These are phyloP conservation scores for Barbarea vulgaris DNA, from an alignment of 345 rosid species.

Conservation along the genomic window DNA sequence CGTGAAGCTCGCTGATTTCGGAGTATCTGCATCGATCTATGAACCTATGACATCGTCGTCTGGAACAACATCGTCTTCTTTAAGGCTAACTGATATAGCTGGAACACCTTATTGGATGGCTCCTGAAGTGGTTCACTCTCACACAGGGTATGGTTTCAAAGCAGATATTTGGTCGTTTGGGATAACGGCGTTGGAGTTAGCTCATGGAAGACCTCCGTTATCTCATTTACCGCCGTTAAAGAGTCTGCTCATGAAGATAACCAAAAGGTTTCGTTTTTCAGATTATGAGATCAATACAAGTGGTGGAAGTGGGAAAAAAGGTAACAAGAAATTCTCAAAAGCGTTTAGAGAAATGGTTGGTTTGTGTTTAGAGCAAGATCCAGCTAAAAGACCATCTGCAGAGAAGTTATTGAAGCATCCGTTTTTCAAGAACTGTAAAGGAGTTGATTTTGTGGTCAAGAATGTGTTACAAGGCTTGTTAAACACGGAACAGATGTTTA, in stretches of 20 bases:
- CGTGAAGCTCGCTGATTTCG: constrained; percentile 86
- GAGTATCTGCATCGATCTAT: constrained; percentile 79
- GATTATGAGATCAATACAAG: constrained; percentile 60
- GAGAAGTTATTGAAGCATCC: constrained; percentile 76
- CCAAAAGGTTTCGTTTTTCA: constrained; percentile 67
- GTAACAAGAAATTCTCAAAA: constrained; percentile 68
- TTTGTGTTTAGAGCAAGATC: constrained; percentile 78
- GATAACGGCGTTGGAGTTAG: constrained; percentile 85
- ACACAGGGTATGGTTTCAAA: constrained; percentile 80
- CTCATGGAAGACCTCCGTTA: constrained; percentile 82
- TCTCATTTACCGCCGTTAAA: constrained; percentile 81
- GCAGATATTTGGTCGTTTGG: constrained; percentile 97
- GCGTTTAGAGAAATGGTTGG: constrained; percentile 85
- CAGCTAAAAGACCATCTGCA: constrained; percentile 70
- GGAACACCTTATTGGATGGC: constrained; percentile 99
- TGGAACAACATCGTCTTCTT: constrained; percentile 41
- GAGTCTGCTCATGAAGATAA: constrained; percentile 78
- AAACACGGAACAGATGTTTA: constrained; percentile 67
- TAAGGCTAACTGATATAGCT: constrained; percentile 66
- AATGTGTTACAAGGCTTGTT: constrained; percentile 63
- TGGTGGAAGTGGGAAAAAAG: constrained; percentile 35
- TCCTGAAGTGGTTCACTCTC: constrained; percentile 94
- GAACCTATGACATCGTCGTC: constrained; percentile 43
- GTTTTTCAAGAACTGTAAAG: constrained; percentile 71
- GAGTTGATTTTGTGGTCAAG: constrained; percentile 61